These are phyloP conservation scores for Elongisporangium anandrum DNA, from an alignment of 352 stramenopile species.

Conservation along the genomic window DNA sequence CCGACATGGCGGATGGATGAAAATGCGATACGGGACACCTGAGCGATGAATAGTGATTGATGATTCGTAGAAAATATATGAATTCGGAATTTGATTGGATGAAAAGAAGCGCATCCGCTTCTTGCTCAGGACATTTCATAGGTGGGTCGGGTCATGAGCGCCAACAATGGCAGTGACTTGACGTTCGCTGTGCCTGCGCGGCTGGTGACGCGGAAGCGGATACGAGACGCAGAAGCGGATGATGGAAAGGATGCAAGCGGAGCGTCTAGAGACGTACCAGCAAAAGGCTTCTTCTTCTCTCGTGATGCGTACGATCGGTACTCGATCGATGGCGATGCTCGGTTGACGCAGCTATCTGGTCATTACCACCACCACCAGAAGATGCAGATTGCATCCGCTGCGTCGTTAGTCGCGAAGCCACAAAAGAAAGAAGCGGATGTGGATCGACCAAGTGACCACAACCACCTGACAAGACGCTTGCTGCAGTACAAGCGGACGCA, in stretches of 20 bases:
- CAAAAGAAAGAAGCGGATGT: constrained; percentile 3
- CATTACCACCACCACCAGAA: constrained; percentile 27
- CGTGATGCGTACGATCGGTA: constrained; percentile 28
- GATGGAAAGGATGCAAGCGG: background rate
- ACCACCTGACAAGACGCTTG: background rate
- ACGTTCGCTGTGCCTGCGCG: background rate
- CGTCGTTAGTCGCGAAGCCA: background rate
- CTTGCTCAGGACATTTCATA: background rate
- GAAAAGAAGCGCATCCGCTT: background rate
- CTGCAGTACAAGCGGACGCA: background rate
- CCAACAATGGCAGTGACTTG: background rate
- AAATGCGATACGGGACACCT: background rate
- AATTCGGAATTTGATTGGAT: background rate
- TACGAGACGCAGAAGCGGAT: background rate
- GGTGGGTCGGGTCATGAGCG: background rate
- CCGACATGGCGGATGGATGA: constrained; percentile 70
- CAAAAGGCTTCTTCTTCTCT: constrained; percentile 25
- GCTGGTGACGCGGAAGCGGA: background rate
- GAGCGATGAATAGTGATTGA: background rate
- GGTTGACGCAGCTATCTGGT: constrained; percentile 8
- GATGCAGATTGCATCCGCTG: constrained; percentile 1
- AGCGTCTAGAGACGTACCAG: background rate
- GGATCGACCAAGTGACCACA: background rate
- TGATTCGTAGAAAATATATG: background rate
- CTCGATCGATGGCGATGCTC: constrained; percentile 19